Evolutionary conservation across 2,329 filamentous ascomycete genomes (phyloP).

Genomic region (Talaromyces sp.): DNA sequence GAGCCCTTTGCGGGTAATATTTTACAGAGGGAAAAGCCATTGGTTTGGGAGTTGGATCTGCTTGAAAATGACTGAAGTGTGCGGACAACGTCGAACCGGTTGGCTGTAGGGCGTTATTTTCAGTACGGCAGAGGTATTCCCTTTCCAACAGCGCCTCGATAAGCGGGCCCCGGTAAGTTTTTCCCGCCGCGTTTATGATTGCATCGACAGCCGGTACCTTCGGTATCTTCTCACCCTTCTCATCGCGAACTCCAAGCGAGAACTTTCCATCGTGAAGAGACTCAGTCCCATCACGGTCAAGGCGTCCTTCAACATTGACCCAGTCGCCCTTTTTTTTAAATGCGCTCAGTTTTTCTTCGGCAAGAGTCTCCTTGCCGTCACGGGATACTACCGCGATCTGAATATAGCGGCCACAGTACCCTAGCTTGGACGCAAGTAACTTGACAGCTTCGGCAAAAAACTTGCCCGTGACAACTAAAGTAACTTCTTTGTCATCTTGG

Average conservation of each 20-base stretch:
- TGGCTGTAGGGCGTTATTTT: background rate
- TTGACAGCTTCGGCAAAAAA: no score
- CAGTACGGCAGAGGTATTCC: background rate
- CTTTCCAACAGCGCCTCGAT: background rate
- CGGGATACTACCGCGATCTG: background rate
- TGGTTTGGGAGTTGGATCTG: no score
- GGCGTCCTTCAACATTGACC: background rate
- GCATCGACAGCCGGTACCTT: background rate
- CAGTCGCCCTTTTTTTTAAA: background rate
- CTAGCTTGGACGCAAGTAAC: background rate
- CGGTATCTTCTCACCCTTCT: background rate
- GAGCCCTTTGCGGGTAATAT: no score
- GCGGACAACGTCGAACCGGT: background rate
- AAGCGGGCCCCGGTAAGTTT: background rate
- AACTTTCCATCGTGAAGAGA: background rate
- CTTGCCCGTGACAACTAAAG: background rate
- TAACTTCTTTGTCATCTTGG: background rate
- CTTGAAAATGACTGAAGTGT: no score
- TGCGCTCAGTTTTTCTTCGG: no score
- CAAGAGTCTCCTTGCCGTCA: no score
- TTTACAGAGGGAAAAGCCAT: no score
- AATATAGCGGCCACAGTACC: background rate
- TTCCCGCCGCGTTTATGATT: background rate
- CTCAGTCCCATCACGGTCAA: background rate
- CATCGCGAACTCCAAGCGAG: background rate